Conservation (phyloP, 2,329 filamentous ascomycete species). For the Botryotinia convoluta region DNA sequence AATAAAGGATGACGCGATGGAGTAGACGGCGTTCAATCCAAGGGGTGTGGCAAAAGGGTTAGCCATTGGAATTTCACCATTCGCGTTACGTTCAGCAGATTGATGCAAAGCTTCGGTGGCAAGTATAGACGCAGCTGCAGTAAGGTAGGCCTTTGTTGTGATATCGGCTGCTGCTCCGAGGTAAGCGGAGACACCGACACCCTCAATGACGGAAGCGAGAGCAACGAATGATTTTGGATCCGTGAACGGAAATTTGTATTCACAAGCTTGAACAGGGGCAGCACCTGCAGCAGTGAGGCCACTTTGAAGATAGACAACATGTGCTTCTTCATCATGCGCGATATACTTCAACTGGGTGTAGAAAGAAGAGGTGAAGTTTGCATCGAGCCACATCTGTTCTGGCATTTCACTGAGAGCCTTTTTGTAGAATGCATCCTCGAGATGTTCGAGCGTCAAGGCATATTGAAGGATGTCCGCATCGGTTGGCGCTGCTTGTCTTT, state of each 20-base stretch:
- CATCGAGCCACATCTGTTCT: constrained; percentile 49
- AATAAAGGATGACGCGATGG: constrained; percentile 62
- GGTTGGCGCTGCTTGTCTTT: constrained; percentile 27
- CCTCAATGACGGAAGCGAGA: constrained; percentile 55
- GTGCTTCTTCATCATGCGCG: constrained; percentile 53
- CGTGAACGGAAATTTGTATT: constrained; percentile 53
- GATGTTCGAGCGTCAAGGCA: constrained; percentile 53
- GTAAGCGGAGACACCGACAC: constrained; percentile 58
- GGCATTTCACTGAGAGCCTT: constrained; percentile 58
- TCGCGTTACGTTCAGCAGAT: constrained; percentile 54
- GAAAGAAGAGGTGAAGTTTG: constrained; percentile 50
- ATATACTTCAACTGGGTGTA: constrained; percentile 59
- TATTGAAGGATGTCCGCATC: constrained; percentile 46
- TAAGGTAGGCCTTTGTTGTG: constrained; percentile 56
- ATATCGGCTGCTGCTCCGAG: constrained; percentile 61
- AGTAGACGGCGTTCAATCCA: constrained; percentile 58
- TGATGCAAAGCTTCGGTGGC: constrained; percentile 66
- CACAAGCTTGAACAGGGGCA: constrained; percentile 53
- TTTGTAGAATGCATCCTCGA: constrained; percentile 63
- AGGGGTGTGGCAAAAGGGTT: constrained; percentile 61
- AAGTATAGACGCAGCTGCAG: constrained; percentile 61
- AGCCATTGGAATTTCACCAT: constrained; percentile 52
- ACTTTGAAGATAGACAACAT: constrained; percentile 56
- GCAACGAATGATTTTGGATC: constrained; percentile 51
- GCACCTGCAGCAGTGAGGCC: constrained; percentile 47